A percentile compares a stretch with the other conserved stretches of the same genome.
Conservation (phyloP, 2,329 filamentous ascomycete species). For the Lasiodiplodia sp. region DNA sequence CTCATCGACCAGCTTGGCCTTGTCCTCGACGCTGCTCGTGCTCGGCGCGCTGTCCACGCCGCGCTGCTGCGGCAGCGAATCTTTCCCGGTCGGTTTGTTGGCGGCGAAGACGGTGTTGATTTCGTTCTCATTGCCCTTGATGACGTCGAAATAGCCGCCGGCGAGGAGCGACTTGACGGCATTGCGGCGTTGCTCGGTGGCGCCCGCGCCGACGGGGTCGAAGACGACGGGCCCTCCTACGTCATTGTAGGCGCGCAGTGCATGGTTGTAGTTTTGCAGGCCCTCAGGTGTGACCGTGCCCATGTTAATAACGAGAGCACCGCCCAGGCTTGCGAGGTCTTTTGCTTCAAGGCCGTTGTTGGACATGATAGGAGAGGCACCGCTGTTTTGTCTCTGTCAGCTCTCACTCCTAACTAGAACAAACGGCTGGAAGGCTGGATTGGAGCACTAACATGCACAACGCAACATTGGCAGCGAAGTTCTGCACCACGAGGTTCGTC, state of each 20-base stretch:
- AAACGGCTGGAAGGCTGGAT: neutral
- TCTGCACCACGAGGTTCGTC: conserved; percentile 96
- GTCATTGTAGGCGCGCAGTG: conserved; percentile 81
- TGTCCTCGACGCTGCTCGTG: conserved; percentile 60
- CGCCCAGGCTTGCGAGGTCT: conserved; percentile 79
- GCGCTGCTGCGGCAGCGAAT: conserved; percentile 64
- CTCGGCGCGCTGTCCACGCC: conserved; percentile 80
- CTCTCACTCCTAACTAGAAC: neutral
- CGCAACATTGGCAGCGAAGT: conserved; percentile 91
- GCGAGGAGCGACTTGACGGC: conserved; percentile 76
- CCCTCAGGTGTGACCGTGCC: conserved; percentile 84
- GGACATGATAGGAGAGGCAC: conserved; percentile 89
- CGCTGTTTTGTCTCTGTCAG: conserved; percentile 47
- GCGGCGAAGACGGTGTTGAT: conserved; percentile 70
- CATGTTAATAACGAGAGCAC: conserved; percentile 91
- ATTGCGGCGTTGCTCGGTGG: conserved; percentile 74
- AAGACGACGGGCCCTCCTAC: conserved; percentile 78
- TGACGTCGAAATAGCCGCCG: conserved; percentile 80
- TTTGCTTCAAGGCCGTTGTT: conserved; percentile 82
- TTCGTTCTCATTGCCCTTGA: conserved; percentile 94
- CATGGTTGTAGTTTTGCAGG: conserved; percentile 73
- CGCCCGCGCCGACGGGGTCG: conserved; percentile 90
- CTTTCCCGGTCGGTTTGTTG: neutral
- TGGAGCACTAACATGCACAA: conserved; percentile 65
- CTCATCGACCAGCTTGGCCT: conserved; percentile 67